These are phyloP conservation scores for Lasiodiplodia gonubiensis DNA, from an alignment of 2,329 filamentous ascomycete genomes.

Conservation along the genomic window DNA sequence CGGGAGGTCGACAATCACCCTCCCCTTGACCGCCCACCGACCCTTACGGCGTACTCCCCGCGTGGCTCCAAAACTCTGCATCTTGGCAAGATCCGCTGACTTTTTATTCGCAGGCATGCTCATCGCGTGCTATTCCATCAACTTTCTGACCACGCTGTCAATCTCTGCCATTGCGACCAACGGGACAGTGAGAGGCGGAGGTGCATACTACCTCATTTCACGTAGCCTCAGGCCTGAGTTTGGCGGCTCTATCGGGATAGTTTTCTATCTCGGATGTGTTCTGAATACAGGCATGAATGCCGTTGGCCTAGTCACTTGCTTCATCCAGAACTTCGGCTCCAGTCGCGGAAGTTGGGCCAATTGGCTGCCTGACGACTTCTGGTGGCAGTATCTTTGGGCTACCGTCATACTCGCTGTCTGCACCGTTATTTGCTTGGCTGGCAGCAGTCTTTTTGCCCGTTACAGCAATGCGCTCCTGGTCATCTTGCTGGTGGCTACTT, in stretches of 20 bases:
- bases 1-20: neutral
- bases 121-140: constrained; percentile 75
- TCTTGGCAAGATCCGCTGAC: neutral
- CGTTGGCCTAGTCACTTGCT: constrained; percentile 82
- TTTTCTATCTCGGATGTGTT: constrained; percentile 89
- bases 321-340: constrained; percentile 74
- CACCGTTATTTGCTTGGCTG: constrained; percentile 76
- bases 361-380: constrained; percentile 72
- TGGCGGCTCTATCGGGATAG: constrained; percentile 83
- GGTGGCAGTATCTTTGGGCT: constrained; percentile 77
- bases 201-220: constrained; percentile 88
- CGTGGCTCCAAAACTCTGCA: neutral
- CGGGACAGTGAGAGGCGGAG: constrained; percentile 84
- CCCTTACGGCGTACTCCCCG: neutral
- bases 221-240: constrained; percentile 86
- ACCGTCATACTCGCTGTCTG: constrained; percentile 74
- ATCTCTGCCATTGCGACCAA: constrained; percentile 90
- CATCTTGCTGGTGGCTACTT: constrained; percentile 72
- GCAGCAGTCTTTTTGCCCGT: constrained; percentile 78
- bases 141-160: constrained; percentile 83
- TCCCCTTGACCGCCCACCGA: neutral
- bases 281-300: constrained; percentile 88
- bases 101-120: constrained; percentile 64
- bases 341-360: constrained; percentile 62
- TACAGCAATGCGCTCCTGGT: constrained; percentile 78